Conservation (phyloP, 306 rosid genomes). For the Casuarina equisetifolia region DNA sequence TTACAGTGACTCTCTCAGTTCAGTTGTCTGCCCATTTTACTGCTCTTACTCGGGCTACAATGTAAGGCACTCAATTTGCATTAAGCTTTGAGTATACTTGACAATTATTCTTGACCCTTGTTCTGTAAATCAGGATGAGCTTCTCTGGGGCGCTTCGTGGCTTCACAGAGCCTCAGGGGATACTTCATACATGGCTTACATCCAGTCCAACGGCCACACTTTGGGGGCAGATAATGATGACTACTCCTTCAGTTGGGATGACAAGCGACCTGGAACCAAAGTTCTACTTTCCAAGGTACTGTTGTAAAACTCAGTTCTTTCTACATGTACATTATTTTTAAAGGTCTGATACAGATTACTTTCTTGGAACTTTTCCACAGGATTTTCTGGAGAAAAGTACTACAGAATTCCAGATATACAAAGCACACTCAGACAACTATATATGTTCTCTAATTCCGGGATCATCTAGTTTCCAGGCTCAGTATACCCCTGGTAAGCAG, state of each 20-base stretch:
- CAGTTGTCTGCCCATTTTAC: constrained; percentile 83
- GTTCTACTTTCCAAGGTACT: constrained; percentile 76
- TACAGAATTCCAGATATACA: constrained; percentile 59
- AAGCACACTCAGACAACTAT: constrained; percentile 77
- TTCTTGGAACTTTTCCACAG: constrained; percentile 33
- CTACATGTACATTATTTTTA: background rate
- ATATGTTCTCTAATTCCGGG: constrained; percentile 76
- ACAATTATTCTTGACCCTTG: background rate
- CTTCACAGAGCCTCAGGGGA: constrained; percentile 67
- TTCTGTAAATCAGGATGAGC: constrained; percentile 66
- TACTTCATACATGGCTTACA: constrained; percentile 52
- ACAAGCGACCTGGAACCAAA: constrained; percentile 85
- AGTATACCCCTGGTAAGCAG: constrained; percentile 71
- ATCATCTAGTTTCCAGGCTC: constrained; percentile 61
- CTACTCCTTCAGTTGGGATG: constrained; percentile 86
- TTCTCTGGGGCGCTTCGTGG: constrained; percentile 97
- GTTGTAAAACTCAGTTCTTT: background rate
- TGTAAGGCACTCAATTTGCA: constrained; percentile 35
- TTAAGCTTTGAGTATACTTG: background rate
- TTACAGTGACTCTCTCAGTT: constrained; percentile 69
- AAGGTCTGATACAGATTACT: background rate
- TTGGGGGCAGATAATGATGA: constrained; percentile 79
- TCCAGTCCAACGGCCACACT: constrained; percentile 73
- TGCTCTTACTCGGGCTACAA: constrained; percentile 92
- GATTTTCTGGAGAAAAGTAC: constrained; percentile 55